Conservation (phyloP, 2,329 filamentous ascomycete genomes). For the Neobulgaria alba region DNA sequence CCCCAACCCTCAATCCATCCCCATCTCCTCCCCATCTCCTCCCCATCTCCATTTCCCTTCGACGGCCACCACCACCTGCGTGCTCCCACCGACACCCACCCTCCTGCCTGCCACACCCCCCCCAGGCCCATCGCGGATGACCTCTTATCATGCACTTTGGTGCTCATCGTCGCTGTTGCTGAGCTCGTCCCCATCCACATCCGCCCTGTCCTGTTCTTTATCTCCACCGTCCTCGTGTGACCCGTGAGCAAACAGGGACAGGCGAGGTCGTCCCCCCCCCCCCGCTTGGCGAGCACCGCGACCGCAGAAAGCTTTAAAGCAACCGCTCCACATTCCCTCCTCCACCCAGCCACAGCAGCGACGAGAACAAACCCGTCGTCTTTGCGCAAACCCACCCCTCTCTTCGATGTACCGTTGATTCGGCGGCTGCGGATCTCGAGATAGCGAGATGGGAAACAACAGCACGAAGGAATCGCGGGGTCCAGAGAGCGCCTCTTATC, state of each 20-base stretch:
- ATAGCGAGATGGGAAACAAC: conserved; percentile 28
- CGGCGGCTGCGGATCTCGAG: conserved; percentile 17
- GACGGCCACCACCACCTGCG: too few relatives aligned
- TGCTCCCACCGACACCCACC: too few relatives aligned
- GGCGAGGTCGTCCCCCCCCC: not conserved
- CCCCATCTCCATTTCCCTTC: too few relatives aligned
- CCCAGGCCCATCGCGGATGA: too few relatives aligned
- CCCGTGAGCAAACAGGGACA: not conserved
- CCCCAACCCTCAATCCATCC: too few relatives aligned
- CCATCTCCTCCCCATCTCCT: too few relatives aligned
- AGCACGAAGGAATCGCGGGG: conserved; percentile 24
- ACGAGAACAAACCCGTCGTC: not conserved
- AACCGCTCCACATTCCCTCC: not conserved
- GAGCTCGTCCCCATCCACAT: conserved; percentile 1
- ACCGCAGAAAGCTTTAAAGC: not conserved
- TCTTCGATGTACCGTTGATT: conserved; percentile 23
- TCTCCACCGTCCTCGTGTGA: not conserved
- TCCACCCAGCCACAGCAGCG: not conserved
- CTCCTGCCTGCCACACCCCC: too few relatives aligned
- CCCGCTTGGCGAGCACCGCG: not conserved
- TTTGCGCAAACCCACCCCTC: not conserved
- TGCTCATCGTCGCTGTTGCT: too few relatives aligned
- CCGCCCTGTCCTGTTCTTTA: conserved; percentile 4
- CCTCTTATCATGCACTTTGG: too few relatives aligned
- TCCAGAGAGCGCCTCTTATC: conserved; percentile 12